Evolutionary conservation across 805 yeast species (phyloP), one percentile per base, ranked within the genome.

Genomic region (Schizosaccharomyces japonicus): DNA sequence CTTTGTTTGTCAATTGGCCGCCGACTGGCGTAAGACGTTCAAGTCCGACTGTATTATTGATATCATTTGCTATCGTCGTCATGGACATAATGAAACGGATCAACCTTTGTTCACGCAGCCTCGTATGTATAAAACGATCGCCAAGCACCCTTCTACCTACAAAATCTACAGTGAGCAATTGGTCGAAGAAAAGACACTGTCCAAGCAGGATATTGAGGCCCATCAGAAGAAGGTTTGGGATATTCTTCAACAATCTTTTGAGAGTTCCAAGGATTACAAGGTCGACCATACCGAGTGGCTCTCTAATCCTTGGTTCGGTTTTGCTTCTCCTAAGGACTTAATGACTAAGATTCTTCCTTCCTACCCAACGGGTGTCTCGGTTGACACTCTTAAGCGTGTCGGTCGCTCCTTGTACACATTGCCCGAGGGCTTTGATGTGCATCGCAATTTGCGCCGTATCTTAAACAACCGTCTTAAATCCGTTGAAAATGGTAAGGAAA

Each of bases 41-140:
- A 87, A 87, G 69, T 72, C 93, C 51, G 98, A 90, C 62, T 96
- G 84, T 50, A 82, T 90, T 58, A 76, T 90, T 59, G 99, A 90
- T 66, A 78, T 90, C 60, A 95, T 90, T 60, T 94, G 98, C 64
- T 90, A 90, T 80, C 78, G 99, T 69, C 87, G 85, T 66, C 75
- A 90, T 63, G 99, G 99, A 63, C 99, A 90, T 72, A 90, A 90
- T 65, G 99, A 90, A 72, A 90, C 96, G 54, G 99, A 90, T 68
- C 99, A 90, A 70, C 99, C 99, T 50, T 70, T 93, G 31, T 90
- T 90, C 74, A 90, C 99, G 44, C 99, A 90, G 68, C 99, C 99
- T 47, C 68, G 84, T 59, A 90, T 90, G 99, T 90, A 90, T 72
- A 68, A 81, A 63, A 74, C 73, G 68, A 81, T 90, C 61, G 84